These are phyloP conservation scores for Neohortaea acidophila DNA, from an alignment of 495 filamentous ascomycete genomes.

Conservation along the genomic window DNA sequence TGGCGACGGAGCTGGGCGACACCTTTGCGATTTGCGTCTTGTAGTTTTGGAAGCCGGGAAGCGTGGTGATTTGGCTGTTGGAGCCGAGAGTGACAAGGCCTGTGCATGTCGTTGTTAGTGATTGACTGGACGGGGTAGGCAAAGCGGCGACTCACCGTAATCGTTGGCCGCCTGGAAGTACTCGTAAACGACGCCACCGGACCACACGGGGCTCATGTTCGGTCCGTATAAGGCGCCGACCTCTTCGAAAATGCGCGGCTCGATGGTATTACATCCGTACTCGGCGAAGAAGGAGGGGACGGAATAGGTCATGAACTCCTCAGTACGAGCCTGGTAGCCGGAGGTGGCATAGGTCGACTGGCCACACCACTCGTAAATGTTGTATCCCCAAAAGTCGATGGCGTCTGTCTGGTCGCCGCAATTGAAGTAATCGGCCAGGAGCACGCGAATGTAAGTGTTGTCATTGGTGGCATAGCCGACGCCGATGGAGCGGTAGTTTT, in stretches of 20 bases:
- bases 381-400: conserved; percentile 97
- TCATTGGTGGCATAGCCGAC: conserved; percentile 95
- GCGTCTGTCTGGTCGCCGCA: conserved; percentile 49
- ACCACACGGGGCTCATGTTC: conserved; percentile 74
- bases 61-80: conserved; percentile 38
- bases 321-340: conserved; percentile 61
- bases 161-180: conserved; percentile 86
- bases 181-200: conserved; percentile 94
- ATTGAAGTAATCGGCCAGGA: conserved; percentile 85
- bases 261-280: conserved; percentile 80
- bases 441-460: conserved; percentile 56
- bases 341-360: conserved; percentile 55
- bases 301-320: conserved; percentile 73
- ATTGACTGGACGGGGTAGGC: background rate
- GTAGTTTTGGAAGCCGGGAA: conserved; percentile 61
- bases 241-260: conserved; percentile 68
- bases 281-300: conserved; percentile 95
- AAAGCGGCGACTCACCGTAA: conserved; percentile 44
- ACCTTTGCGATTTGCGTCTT: conserved; percentile 52
- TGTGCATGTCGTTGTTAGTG: conserved; percentile 11
- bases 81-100: conserved; percentile 53
- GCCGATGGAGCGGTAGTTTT: conserved; percentile 64
- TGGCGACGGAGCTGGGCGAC: conserved; percentile 49
- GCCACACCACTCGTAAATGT: conserved; percentile 98
- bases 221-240: conserved; percentile 66